Percentiles rank a stretch among this genome's conserved stretches.
Evolutionary conservation across 1,139 yeast genomes (phyloP).

Genomic region (Diutina pseudorugosa): DNA sequence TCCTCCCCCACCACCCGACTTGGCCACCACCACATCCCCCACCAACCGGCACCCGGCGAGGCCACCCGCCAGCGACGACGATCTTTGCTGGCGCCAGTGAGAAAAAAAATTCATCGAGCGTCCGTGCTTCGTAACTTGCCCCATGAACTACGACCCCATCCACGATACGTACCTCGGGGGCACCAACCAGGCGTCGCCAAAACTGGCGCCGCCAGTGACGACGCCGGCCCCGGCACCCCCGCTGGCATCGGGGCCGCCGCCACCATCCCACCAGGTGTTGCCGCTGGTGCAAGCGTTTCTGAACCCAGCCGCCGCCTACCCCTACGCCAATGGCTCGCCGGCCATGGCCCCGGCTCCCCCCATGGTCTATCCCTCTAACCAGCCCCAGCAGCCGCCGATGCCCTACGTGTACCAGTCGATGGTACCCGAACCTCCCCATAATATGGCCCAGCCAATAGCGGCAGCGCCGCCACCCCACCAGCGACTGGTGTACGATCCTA

Average conservation of each 20-base stretch:
- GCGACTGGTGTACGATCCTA: background rate
- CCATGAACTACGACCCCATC: conserved; percentile 10
- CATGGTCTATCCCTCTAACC: background rate
- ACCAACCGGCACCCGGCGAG: background rate
- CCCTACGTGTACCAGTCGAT: background rate
- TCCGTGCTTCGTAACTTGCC: background rate
- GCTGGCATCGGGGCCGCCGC: background rate
- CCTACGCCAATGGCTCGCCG: background rate
- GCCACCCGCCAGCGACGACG: background rate
- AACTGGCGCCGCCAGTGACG: background rate
- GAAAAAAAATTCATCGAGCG: background rate
- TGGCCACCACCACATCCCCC: background rate
- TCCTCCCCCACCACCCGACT: background rate
- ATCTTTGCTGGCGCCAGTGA: background rate
- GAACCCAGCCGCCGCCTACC: background rate
- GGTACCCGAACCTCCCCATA: background rate
- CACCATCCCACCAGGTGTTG: background rate
- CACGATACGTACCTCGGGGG: conserved; percentile 7
- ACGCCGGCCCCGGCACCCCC: background rate
- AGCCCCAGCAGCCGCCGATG: background rate
- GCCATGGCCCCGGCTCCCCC: background rate
- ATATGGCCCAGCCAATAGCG: background rate
- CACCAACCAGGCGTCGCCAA: background rate
- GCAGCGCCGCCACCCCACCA: background rate
- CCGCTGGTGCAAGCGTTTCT: background rate